Percentiles rank a stretch among this genome's conserved stretches.
Conservation (phyloP, 2,329 filamentous ascomycete genomes). For the Herpotrichia juniperi region DNA sequence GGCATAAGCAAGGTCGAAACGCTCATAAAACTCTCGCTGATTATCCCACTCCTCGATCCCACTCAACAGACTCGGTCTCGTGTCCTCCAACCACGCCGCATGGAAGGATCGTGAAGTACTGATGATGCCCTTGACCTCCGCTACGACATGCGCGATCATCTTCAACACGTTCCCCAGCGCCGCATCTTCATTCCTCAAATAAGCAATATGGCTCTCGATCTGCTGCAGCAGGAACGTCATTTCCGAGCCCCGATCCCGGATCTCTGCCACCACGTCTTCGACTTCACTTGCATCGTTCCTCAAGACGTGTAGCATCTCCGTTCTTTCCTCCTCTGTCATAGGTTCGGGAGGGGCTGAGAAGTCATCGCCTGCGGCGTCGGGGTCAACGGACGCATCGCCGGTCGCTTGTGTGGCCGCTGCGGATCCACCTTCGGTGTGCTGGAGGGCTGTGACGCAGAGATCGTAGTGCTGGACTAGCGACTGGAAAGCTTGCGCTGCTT, state of each 20-base stretch:
- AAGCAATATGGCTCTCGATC: conserved; percentile 68
- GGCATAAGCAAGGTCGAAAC: conserved; percentile 84
- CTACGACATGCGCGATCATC: conserved; percentile 70
- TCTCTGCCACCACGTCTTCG: conserved; percentile 67
- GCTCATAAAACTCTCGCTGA: conserved; percentile 82
- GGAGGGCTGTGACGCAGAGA: conserved; percentile 87
- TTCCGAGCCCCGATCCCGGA: conserved; percentile 74
- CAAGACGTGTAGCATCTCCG: conserved; percentile 83
- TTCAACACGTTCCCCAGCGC: conserved; percentile 68
- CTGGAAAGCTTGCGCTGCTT: conserved; percentile 81
- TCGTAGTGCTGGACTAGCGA: conserved; percentile 89
- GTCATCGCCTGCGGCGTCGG: conserved; percentile 27
- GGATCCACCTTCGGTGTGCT: conserved; percentile 75
- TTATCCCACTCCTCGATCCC: conserved; percentile 74
- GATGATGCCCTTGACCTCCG: conserved; percentile 69
- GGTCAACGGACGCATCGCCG: conserved; percentile 37
- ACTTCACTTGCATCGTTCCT: conserved; percentile 70
- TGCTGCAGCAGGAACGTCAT: conserved; percentile 75
- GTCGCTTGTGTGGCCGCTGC: conserved; percentile 53
- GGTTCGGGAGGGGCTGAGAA: conserved; percentile 65
- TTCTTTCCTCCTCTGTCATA: conserved; percentile 75
- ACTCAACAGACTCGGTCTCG: conserved; percentile 73
- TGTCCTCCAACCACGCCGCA: conserved; percentile 69
- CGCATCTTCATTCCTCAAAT: conserved; percentile 60
- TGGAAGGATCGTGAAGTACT: conserved; percentile 69